Percentiles rank a stretch among this genome's conserved stretches.
Conservation (phyloP, 2,329 filamentous ascomycete species). For the Zarea fungicola region DNA sequence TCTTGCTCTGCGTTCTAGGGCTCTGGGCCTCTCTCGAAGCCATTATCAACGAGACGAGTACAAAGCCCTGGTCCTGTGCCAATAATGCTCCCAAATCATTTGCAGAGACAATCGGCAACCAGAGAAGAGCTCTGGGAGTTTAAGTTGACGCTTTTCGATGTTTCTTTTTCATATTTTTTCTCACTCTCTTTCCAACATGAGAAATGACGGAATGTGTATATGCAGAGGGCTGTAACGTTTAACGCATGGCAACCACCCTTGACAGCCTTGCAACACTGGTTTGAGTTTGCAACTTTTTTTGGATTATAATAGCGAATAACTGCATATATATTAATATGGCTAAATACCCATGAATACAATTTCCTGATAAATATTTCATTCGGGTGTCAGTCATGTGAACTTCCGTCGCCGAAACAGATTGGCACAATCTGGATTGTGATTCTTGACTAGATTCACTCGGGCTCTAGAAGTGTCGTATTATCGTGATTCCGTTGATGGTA, state of each 20-base stretch:
- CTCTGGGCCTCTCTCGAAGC: constrained; percentile 35
- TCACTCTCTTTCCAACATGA: not conserved
- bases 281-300: not conserved
- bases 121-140: not conserved
- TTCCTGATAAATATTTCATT: not conserved
- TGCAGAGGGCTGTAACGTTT: not conserved
- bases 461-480: too few species aligned
- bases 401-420: too few species aligned
- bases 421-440: too few species aligned
- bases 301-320: constrained; percentile 3
- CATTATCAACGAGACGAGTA: constrained; percentile 25
- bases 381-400: not conserved
- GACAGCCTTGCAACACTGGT: too few species aligned
- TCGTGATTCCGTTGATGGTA: too few species aligned
- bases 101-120: not conserved
- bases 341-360: not conserved
- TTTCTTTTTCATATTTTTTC: not conserved
- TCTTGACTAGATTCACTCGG: too few species aligned
- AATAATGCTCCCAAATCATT: constrained; percentile 5
- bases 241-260: not conserved
- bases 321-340: constrained; percentile 8
- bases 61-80: constrained; percentile 32
- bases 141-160: not conserved
- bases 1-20: constrained; percentile 33
- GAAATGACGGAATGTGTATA: constrained; percentile 5